Base-by-base conservation (phyloP, 257 asterid genomes). In the Solanum sejunctum region DNA sequence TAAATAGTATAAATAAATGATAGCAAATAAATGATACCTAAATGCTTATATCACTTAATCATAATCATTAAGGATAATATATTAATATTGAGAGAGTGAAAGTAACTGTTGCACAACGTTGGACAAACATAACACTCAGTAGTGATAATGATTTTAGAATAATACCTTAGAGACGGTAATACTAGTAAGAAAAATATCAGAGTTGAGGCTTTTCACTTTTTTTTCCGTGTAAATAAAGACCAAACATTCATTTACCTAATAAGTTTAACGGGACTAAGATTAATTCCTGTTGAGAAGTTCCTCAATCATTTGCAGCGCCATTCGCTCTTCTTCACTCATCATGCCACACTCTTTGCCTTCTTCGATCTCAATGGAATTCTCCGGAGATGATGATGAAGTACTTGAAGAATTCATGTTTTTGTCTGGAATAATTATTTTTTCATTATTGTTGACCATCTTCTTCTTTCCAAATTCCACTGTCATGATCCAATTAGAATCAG, bases 301-400 rank as follows among this genome's bases (percentile, higher is more conserved):
- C 61, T 92, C 94, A 28, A 92, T 88, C 94, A 92, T 92, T 63
- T 92, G 94, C 79, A 89, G 47, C 10, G 94, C 94, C 77, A 92
- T 81, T 26, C 79, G 88, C 23, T 90, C 91, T 70, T 92, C 94
- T 86, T 92, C 93, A 51, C 87, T 84, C 71, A 90, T 67, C 20
- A 67, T 61, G 12, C 67, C 84, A n/a, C 60, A 82, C 13, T 26
- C 85, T 41, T 20, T 41, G 36, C 63, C 56, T 41, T 17, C 26
- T 18, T 1, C 58, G 28, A 15, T 80, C 43, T 3, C 63, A 6
- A 11, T 2, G 5, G 82, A 64, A 41, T 45, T 75, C 49, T 69
- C 85, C 6, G 47, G 54, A 41, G 83, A 52, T 15, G 70, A 21
- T 3, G 56, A 52, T 4, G 36, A 32, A 32, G 26, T 39, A 17